Base-by-base conservation (phyloP, 73 alveolate genomes). In the Tetrahymena elliotti region DNA sequence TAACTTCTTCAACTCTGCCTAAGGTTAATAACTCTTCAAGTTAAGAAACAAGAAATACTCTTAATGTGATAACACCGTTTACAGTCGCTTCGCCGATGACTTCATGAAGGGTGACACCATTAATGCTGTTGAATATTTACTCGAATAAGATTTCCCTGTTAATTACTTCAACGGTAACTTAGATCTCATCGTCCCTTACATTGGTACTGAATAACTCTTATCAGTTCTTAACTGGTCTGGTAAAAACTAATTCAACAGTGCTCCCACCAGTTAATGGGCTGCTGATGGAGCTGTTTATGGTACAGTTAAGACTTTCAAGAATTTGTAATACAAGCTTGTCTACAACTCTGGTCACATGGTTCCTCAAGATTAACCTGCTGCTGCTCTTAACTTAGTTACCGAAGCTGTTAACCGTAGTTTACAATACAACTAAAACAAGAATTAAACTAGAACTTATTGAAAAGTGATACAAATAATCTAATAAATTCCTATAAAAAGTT, bases 321-420 rank as follows among this genome's bases (percentile, higher is more conserved):
- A 94, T 16, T 35, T 94, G 9, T 92, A 84, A 47, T 94, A 68
- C 93, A 95, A 93, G 40, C 93, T 95, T 84, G 97, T 97, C 82
- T 95, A 96, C 40, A 94, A 94, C 33, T 99, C 99, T 35, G 99
- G 99, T 31, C 99, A 98, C 95, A 98, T 98, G 99, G 98, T 98
- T 37, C 99, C 99, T n/a, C 98, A 97, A 94, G 99, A 98, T 95
- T 94, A 98, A 52, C 99, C 99, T 83, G 96, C 83, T 95, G 94
- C 93, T 92, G 98, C 99, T 2, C 96, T 97, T 92, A 53, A 38
- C 52, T 96, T 98, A 97, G 38, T 97, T 35, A 94, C 96, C 88
- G 93, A 97, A 41, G 98, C 97, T 96, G 83, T 98, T 84, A 84
- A 96, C 82, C 97, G 98, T 93, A 93, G 93, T 31, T 68, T 68